Percentiles rank a stretch among this genome's conserved stretches.
Conservation (phyloP, 306 rosid species). For the Cicer judaicum region DNA sequence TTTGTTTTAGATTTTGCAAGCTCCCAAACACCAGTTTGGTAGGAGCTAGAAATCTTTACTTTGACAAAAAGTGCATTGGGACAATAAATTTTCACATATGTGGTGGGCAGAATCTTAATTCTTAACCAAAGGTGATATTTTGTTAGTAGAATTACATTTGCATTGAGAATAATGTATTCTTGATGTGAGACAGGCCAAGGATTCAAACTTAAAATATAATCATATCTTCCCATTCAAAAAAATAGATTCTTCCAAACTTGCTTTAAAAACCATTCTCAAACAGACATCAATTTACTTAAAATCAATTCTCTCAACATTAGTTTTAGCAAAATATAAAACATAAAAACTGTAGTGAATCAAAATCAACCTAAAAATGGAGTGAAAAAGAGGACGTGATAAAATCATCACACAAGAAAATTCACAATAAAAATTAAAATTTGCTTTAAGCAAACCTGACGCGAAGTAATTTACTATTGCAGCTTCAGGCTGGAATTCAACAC, state of each 20-base stretch:
- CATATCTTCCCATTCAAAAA: background rate
- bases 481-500: constrained; percentile 87
- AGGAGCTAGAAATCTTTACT: no score
- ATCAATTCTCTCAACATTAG: background rate
- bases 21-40: no score
- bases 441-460: constrained; percentile 60
- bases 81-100: no score
- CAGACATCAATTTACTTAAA: constrained; percentile 1
- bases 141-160: no score
- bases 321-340: background rate
- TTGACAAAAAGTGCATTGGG: no score
- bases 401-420: constrained; percentile 7
- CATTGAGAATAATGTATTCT: background rate
- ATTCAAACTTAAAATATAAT: background rate
- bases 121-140: no score
- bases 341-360: background rate
- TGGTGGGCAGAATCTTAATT: no score
- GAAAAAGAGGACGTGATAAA: background rate
- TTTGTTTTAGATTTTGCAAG: no score
- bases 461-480: constrained; percentile 96
- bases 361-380: constrained; percentile 20
- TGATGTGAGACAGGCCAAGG: background rate
- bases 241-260: background rate
- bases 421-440: background rate
- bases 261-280: background rate